Conservation (phyloP, 768 basidiomycete genomes). For the Boletus edulis region DNA sequence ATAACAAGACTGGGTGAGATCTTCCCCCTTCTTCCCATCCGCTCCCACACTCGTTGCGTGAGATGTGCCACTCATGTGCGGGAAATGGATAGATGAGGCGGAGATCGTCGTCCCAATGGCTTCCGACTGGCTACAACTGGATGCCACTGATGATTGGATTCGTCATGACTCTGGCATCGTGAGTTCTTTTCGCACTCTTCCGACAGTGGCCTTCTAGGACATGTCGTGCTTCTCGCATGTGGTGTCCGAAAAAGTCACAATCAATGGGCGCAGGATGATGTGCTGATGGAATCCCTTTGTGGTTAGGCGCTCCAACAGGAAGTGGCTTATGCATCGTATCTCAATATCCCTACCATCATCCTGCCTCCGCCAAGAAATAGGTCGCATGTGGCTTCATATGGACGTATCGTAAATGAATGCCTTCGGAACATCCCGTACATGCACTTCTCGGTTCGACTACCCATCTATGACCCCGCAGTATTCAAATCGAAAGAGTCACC, state of each 20-base stretch:
- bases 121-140: constrained; percentile 95
- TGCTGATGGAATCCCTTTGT: constrained; percentile 13
- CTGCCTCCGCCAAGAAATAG: constrained; percentile 87
- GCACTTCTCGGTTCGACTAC: constrained; percentile 78
- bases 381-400: constrained; percentile 86
- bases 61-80: constrained; percentile 13
- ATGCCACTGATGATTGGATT: constrained; percentile 89
- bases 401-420: constrained; percentile 81
- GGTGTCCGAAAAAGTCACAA: constrained; percentile 10
- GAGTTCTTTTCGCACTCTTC: constrained; percentile 32
- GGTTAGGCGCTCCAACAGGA: constrained; percentile 88
- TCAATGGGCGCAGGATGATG: constrained; percentile 20
- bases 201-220: constrained; percentile 3
- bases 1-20: constrained; percentile 73
- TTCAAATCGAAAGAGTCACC: constrained; percentile 41
- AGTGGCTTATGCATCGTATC: constrained; percentile 87
- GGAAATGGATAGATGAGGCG: constrained; percentile 58
- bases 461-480: constrained; percentile 73
- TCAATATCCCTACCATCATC: constrained; percentile 81
- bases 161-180: constrained; percentile 96
- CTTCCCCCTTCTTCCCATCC: constrained; percentile 6
- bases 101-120: constrained; percentile 71
- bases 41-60: constrained; percentile 10
- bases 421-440: constrained; percentile 68
- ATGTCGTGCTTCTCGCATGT: constrained; percentile 13